Conservation (phyloP, 2,329 filamentous ascomycete genomes). For the Biscogniauxia mediterranea region DNA sequence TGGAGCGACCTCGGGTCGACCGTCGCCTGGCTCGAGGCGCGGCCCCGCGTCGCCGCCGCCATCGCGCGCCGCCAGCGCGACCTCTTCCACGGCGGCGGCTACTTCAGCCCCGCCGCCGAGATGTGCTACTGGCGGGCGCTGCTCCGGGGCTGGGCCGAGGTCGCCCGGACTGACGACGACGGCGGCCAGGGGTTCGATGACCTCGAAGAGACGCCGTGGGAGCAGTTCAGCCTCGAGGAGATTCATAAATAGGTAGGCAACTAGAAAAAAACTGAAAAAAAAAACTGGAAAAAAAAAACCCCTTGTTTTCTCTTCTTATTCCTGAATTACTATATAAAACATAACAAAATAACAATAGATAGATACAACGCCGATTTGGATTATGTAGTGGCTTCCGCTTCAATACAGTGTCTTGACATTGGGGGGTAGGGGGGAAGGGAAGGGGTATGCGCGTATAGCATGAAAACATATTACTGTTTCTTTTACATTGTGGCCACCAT, state of each 20-base stretch:
- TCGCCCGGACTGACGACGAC: slow-evolving; percentile 38
- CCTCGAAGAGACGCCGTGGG: slow-evolving; percentile 37
- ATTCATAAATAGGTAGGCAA: slow-evolving; percentile 24
- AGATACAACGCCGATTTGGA: background rate
- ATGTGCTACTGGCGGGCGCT: slow-evolving; percentile 52
- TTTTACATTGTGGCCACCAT: slow-evolving; percentile 11
- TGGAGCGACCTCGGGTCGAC: slow-evolving; percentile 50
- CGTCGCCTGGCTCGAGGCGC: slow-evolving; percentile 43
- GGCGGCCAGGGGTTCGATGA: slow-evolving; percentile 36
- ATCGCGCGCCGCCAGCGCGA: slow-evolving; percentile 48
- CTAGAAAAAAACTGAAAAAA: background rate
- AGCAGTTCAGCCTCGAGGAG: slow-evolving; percentile 38
- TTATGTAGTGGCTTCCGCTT: background rate
- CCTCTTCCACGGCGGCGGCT: slow-evolving; percentile 42
- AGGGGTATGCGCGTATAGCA: background rate
- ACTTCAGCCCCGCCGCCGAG: slow-evolving; percentile 50
- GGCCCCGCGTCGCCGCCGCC: slow-evolving; percentile 42
- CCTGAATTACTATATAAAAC: too few relatives aligned
- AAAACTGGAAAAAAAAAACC: background rate
- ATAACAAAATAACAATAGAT: background rate
- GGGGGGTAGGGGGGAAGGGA: background rate
- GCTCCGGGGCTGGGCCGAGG: slow-evolving; percentile 46
- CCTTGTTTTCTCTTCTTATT: too few relatives aligned
- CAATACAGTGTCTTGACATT: background rate
- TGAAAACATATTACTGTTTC: slow-evolving; percentile 1